A percentile compares a stretch with the other conserved stretches of the same genome.
phyloP scores from a whole-genome alignment of 139 green algal species.

The Klebsormidium nitens region DNA sequence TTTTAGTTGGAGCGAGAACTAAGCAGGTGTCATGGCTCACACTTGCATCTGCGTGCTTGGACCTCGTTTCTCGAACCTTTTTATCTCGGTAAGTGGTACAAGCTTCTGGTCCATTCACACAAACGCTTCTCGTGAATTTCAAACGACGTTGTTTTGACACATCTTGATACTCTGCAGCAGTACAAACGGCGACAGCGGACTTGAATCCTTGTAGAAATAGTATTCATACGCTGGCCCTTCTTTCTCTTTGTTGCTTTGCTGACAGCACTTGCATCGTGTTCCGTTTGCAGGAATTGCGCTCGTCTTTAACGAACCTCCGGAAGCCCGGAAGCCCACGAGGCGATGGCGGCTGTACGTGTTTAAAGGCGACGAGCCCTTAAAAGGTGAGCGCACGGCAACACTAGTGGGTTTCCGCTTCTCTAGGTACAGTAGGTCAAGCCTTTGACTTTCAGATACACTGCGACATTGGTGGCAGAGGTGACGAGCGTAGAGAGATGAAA shows the following conservation, averaged over 20 bases:
- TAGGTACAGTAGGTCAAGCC: too few relatives aligned
- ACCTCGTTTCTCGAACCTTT: background rate
- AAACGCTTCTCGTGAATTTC: background rate
- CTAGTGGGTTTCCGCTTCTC: too few relatives aligned
- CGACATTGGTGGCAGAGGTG: too few relatives aligned
- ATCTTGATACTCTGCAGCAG: background rate
- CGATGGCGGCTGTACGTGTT: conserved; percentile 93
- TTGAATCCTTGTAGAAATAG: background rate
- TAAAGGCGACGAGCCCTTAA: conserved; percentile 61
- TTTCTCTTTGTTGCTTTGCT: conserved; percentile 9
- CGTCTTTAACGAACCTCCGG: conserved; percentile 48
- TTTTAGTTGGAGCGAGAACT: conserved; percentile 1
- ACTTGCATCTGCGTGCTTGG: background rate
- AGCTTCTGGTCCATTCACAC: too few relatives aligned
- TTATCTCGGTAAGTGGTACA: too few relatives aligned
- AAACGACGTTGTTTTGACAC: background rate
- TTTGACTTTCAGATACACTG: conserved; percentile 10
- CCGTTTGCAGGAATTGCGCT: conserved; percentile 26
- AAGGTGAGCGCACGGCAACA: conserved; percentile 10
- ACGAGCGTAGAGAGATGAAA: too few relatives aligned
- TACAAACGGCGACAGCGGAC: background rate
- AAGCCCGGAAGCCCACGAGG: conserved; percentile 64
- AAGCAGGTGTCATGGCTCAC: conserved; percentile 5
- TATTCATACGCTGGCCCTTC: background rate
- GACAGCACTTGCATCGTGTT: background rate